phyloP scores from a whole-genome alignment of 495 filamentous ascomycete genomes.

The Oidiodendron maius region DNA sequence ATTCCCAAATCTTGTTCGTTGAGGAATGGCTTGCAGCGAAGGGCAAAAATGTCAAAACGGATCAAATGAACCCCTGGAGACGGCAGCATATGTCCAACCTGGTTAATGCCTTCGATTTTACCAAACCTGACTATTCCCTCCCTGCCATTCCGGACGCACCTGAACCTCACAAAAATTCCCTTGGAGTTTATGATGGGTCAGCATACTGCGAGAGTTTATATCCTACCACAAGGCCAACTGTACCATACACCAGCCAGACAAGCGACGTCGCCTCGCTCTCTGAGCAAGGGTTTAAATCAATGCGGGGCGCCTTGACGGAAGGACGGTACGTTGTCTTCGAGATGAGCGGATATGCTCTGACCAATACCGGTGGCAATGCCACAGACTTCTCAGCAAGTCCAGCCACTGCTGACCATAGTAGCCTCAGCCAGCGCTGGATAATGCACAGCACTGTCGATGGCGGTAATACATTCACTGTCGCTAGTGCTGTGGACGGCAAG shows the following conservation, averaged over 20 bases:
- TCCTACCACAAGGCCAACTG: slow-evolving; percentile 30
- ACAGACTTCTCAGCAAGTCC: slow-evolving; percentile 23
- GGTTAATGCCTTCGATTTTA: slow-evolving; percentile 46
- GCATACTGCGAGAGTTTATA: slow-evolving; percentile 36
- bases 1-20: slow-evolving; percentile 50
- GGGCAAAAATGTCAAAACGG: slow-evolving; percentile 40
- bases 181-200: slow-evolving; percentile 37
- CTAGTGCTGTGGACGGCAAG: slow-evolving; percentile 40
- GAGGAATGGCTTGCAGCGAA: slow-evolving; percentile 46
- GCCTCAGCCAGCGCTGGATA: slow-evolving; percentile 43
- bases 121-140: slow-evolving; percentile 41
- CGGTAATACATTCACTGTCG: slow-evolving; percentile 40
- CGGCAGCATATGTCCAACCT: slow-evolving; percentile 50
- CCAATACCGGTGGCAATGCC: slow-evolving; percentile 31
- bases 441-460: slow-evolving; percentile 36
- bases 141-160: slow-evolving; percentile 37
- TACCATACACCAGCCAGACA: slow-evolving; percentile 41
- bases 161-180: slow-evolving; percentile 26
- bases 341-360: slow-evolving; percentile 19
- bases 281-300: slow-evolving; percentile 46
- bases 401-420: slow-evolving; percentile 31
- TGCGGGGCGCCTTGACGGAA: slow-evolving; percentile 47
- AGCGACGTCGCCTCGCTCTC: slow-evolving; percentile 14
- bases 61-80: slow-evolving; percentile 46
- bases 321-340: slow-evolving; percentile 37